A percentile compares a stretch with the other conserved stretches of the same genome.
Evolutionary conservation across 495 filamentous ascomycete genomes (phyloP).

Genomic region (Talaromyces stipitatus): DNA sequence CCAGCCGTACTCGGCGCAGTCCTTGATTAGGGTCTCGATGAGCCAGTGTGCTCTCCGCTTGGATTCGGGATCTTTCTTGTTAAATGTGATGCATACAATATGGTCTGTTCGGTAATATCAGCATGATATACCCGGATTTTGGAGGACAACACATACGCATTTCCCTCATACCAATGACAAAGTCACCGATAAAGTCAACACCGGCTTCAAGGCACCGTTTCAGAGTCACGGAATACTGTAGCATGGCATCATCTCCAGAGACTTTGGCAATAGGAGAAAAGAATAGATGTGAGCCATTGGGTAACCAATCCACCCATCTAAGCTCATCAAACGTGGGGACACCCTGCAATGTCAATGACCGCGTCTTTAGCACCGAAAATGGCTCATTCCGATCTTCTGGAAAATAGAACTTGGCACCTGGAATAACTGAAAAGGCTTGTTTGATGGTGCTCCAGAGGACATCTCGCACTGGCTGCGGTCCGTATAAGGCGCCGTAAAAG

Average conservation of each 20-base stretch:
- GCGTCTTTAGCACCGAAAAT: constrained; percentile 28
- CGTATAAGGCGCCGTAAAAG: constrained; percentile 49
- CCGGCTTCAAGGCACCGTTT: constrained; percentile 27
- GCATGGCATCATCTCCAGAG: constrained; percentile 38
- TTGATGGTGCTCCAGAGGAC: constrained; percentile 39
- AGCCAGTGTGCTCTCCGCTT: constrained; percentile 30
- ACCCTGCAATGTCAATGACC: constrained; percentile 34
- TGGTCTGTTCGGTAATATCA: constrained; percentile 20
- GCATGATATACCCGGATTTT: constrained; percentile 4
- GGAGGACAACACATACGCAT: constrained; percentile 34
- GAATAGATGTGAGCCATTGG: constrained; percentile 48
- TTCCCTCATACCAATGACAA: constrained; percentile 44
- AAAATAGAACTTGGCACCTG: constrained; percentile 36
- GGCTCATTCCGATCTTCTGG: constrained; percentile 26
- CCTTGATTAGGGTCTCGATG: constrained; percentile 36
- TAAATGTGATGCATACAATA: constrained; percentile 50
- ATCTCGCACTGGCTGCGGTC: constrained; percentile 30
- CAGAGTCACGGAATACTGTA: constrained; percentile 35
- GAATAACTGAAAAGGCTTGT: constrained; percentile 33
- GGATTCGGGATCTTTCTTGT: constrained; percentile 31
- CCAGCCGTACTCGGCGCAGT: constrained; percentile 41
- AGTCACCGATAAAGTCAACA: constrained; percentile 45
- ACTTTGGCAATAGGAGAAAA: constrained; percentile 51
- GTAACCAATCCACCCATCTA: constrained; percentile 49
- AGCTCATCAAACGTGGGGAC: constrained; percentile 43